Evolutionary conservation across 1,139 yeast species (phyloP).

Genomic region (Magnusiomyces magnusii): DNA sequence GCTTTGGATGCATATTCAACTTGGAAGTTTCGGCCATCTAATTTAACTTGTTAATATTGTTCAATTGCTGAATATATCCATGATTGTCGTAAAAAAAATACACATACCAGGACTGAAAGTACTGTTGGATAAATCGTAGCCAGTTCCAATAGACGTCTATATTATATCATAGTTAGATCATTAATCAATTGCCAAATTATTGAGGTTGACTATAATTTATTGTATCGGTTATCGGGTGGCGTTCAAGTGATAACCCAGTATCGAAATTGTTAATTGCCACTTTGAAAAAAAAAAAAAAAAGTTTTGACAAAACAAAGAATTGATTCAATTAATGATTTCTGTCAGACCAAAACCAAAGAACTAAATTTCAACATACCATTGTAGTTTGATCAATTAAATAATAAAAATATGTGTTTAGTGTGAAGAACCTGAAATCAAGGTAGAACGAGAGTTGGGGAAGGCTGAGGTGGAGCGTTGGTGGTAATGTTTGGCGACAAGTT

Average conservation of each 20-base stretch:
- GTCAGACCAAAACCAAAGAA: neutral
- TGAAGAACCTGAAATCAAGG: neutral
- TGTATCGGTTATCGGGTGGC: neutral
- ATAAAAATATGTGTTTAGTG: neutral
- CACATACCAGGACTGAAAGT: constrained; percentile 48
- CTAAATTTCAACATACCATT: neutral
- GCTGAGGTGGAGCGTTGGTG: neutral
- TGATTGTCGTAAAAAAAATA: no score
- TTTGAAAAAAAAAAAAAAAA: no score
- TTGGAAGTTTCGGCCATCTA: constrained; percentile 96
- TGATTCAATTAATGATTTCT: no score
- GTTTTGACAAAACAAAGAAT: no score
- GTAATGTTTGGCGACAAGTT: neutral
- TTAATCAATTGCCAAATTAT: neutral
- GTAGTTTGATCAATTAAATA: neutral
- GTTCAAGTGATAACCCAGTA: neutral
- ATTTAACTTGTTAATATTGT: constrained; percentile 7
- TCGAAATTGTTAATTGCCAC: no score
- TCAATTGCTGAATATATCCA: no score
- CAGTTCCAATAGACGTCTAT: constrained; percentile 91
- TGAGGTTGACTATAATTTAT: neutral
- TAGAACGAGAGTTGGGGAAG: neutral
- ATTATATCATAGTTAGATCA: neutral
- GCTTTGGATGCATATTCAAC: constrained; percentile 98
- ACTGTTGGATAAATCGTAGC: constrained; percentile 92